phyloP scores from a whole-genome alignment of 805 yeast species.

The Teunomyces barrocoloradensis region DNA sequence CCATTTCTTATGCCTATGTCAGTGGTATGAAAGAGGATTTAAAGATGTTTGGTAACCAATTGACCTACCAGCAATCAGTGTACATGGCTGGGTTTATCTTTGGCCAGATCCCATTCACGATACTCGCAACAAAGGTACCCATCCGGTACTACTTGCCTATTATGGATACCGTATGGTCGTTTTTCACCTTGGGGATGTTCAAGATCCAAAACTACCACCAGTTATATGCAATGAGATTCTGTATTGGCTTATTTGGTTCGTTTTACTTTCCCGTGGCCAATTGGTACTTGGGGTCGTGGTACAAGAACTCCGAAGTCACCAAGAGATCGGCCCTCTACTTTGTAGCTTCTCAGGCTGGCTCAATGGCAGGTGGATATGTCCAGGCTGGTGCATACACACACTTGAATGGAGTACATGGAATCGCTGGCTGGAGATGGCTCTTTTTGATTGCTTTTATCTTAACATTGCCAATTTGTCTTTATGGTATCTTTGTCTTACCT shows the following conservation, averaged over 20 bases:
- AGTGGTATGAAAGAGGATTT: constrained; percentile 17
- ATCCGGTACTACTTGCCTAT: constrained; percentile 19
- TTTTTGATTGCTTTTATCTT: constrained; percentile 15
- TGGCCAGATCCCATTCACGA: constrained; percentile 24
- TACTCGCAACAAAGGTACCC: constrained; percentile 19
- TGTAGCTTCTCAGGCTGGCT: constrained; percentile 6
- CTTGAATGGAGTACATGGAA: constrained; percentile 11
- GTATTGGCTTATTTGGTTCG: constrained; percentile 19
- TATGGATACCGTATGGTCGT: constrained; percentile 19
- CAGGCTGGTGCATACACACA: constrained; percentile 13
- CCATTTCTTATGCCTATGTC: constrained; percentile 22
- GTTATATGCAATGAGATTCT: constrained; percentile 19
- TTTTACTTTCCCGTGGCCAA: constrained; percentile 10
- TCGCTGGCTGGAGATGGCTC: constrained; percentile 19
- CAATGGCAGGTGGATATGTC: constrained; percentile 13
- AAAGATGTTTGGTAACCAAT: constrained; percentile 20
- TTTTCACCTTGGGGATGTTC: constrained; percentile 16
- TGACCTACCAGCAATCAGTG: constrained; percentile 19
- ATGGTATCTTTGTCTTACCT: constrained; percentile 9
- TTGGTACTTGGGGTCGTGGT: constrained; percentile 48
- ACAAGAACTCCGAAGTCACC: constrained; percentile 27
- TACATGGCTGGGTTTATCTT: constrained; percentile 22
- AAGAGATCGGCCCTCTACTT: constrained; percentile 10
- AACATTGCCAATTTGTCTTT: constrained; percentile 14
- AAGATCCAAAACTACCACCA: constrained; percentile 16